Evolutionary conservation across 805 yeast genomes (phyloP), one percentile per base, ranked within the genome.

Genomic region (Kodamaea sagamina): DNA sequence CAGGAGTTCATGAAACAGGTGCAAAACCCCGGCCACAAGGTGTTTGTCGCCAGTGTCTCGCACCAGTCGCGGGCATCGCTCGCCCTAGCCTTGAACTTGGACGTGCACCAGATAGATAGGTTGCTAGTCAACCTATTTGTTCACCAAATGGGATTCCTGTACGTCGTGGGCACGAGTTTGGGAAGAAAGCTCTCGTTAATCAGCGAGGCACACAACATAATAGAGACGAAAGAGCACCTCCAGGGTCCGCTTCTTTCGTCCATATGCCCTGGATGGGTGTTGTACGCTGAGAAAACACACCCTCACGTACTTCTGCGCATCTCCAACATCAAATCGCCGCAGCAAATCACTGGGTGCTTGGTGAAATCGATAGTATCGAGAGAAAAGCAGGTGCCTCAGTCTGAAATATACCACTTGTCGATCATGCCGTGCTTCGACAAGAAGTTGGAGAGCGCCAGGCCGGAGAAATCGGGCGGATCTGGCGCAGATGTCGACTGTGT

Each of bases 361-460:
- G 62, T 92, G 40, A 90, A 90, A 59, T 61, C 72, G 12, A 57
- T 81, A 17, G 59, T 69, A 2, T 55, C 73, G 1, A 39, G 49
- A n/a, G 67, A 67, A 12, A 48, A 57, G 6, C 36, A 39, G 3
- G 51, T 65, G 62, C 15, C 58, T 12, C 57, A 68, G 9, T 57
- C 67, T 0, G 54, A 75, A 2, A 65, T 89, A 0, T 93, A 88
- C 58, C 97, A 92, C 61, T 65, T 93, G 42, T 78, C 93, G 6
- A 71, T 93, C 15, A 92, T 92, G 98, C 98, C 99, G 1, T 92
- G 98, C 55, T 93, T 93, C 61, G 99, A 93, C 62, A 93, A 93
- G 66, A 93, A 93, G 62, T 74, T 90, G 32, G 99, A 93, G 67
- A 93, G 97, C 19, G 89, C 96, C 3, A 74, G 98, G 48, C 83